Conservation (phyloP, 139 green algal genomes). For the Chlamydomonas incerta region DNA sequence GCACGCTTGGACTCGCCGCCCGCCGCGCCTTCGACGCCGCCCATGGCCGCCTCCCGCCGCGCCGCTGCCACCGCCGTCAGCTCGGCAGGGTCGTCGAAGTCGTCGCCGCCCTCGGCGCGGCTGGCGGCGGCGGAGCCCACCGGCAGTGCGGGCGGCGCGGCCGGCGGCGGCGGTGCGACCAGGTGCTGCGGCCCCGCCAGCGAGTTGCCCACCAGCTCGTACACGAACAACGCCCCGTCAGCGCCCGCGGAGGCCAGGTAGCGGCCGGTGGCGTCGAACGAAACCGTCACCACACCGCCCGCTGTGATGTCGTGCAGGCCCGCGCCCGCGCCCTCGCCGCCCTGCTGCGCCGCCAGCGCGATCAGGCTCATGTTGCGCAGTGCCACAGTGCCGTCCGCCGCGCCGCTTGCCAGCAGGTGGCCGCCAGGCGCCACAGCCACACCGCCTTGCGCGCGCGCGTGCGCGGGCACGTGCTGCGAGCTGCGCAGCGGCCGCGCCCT, state of each 20-base stretch:
- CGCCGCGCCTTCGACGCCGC: not conserved
- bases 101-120: not conserved
- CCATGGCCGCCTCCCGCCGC: not conserved
- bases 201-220: not conserved
- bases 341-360: not conserved
- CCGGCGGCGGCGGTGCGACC: not conserved
- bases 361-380: slow-evolving; percentile 19
- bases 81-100: slow-evolving; percentile 26
- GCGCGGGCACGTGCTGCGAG: not conserved
- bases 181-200: not conserved
- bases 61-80: slow-evolving; percentile 14
- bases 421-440: slow-evolving; percentile 16
- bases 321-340: not conserved
- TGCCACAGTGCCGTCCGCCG: slow-evolving; percentile 24
- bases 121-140: too few relatives aligned
- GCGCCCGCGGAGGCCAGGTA: slow-evolving; percentile 46
- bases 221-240: slow-evolving; percentile 48
- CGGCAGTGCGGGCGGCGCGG: not conserved
- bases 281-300: slow-evolving; percentile 29
- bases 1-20: slow-evolving; percentile 12
- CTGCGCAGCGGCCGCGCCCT: slow-evolving; percentile 37
- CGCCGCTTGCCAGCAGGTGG: slow-evolving; percentile 11
- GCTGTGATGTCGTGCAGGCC: slow-evolving; percentile 44
- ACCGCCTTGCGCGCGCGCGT: slow-evolving; percentile 10
- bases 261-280: slow-evolving; percentile 46